Evolutionary conservation across 2,329 filamentous ascomycete species (phyloP), one percentile per base, ranked within the genome.

Genomic region (Pestalotiopsis fici): DNA sequence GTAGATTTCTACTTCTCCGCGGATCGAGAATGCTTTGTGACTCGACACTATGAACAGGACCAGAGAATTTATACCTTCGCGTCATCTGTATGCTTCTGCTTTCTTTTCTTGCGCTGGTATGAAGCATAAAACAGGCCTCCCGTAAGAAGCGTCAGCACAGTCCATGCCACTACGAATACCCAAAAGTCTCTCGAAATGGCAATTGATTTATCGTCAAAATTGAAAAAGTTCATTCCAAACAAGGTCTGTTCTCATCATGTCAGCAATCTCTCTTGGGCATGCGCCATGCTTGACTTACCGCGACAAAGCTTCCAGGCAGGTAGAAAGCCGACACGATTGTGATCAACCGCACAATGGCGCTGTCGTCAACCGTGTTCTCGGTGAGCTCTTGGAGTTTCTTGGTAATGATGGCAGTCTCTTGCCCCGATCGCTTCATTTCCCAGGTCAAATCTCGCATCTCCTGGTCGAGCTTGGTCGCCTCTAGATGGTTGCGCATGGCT

Each of bases 271-370:
- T 21, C n/a, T 35, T 35, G 31, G n/a, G n/a, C n/a, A 23, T 47
- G 6, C 15, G 2, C 11, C 13, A 28, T n/a, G 37, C 13, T 9
- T 21, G 25, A 59, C 50, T 57, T 47, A 67, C 72, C 50, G 68
- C 73, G 27, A 71, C 67, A 59, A 76, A 76, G 9, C 71, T 72
- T 11, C 73, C 72, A 2, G 74, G 74, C 13, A 76, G 59, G 35
- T 75, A 76, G 2, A 76, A 66, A 3, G 73, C 69, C 12, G 73
- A 74, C 9, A 75, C 65, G 9, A 76, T 69, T 1, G 74, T 76
- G 21, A 76, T 74, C 4, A 75, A 67, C 13, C 70, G 66, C 5
- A 76, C 71, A 18, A 74, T 71, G 25, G 69, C 73, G 25, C 73
- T 71, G 47, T 75, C 72, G 23, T 73, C 69, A 2, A 73, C 73